A percentile compares a stretch with the other conserved stretches of the same genome.
These are phyloP conservation scores for Neolentinus lepideus DNA, from an alignment of 1,284 basidiomycete genomes.

Conservation along the genomic window DNA sequence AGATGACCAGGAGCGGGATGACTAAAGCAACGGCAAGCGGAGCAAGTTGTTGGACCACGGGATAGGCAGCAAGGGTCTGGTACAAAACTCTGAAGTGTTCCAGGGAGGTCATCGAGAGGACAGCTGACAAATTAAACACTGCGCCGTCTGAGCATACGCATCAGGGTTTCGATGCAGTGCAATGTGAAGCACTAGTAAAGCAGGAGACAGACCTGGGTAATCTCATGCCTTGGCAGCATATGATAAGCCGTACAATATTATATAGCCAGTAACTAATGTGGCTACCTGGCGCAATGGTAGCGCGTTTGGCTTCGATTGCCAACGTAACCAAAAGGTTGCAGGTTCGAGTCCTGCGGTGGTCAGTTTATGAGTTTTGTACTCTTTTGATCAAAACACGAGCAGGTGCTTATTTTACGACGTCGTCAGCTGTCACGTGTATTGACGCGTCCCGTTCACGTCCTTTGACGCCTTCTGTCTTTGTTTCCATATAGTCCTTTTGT, in stretches of 20 bases:
- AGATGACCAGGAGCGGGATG: constrained; percentile 30
- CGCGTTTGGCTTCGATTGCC: constrained; percentile 83
- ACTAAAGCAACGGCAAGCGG: constrained; percentile 50
- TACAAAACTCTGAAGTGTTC: neutral
- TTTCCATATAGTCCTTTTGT: neutral
- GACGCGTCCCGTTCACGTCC: neutral
- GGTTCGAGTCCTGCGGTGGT: constrained; percentile 86
- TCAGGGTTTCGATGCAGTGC: neutral
- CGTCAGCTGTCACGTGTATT: too few species aligned
- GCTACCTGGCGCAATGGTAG: constrained; percentile 79
- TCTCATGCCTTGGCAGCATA: neutral
- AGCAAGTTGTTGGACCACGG: constrained; percentile 41
- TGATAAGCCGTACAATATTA: neutral
- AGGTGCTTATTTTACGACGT: too few species aligned
- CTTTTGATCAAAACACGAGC: too few species aligned
- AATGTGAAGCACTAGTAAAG: neutral
- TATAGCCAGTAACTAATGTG: constrained; percentile 17
- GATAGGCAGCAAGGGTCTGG: constrained; percentile 6
- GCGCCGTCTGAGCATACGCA: neutral
- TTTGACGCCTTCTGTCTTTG: neutral
- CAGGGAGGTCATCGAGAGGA: neutral
- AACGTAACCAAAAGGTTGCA: constrained; percentile 75
- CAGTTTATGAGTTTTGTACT: too few species aligned
- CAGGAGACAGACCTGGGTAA: neutral
- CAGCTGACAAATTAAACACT: neutral